phyloP scores from a whole-genome alignment of 2,329 filamentous ascomycete species.

The Aspergillaceae sp. region DNA sequence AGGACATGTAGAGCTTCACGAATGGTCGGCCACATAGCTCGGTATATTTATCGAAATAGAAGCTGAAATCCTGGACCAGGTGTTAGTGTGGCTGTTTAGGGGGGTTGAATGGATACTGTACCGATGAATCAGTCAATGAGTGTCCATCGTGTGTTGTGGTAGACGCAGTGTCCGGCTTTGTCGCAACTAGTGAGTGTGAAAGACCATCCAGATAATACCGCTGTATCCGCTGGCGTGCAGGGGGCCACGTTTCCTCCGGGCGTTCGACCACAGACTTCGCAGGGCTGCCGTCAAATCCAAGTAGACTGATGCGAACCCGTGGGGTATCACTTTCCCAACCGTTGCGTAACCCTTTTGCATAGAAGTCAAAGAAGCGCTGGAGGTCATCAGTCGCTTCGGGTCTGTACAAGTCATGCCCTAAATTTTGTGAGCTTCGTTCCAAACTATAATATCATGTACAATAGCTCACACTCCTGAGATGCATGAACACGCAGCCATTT shows the following conservation, averaged over 20 bases:
- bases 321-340: slow-evolving; percentile 8
- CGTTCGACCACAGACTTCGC: slow-evolving; percentile 1
- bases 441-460: not conserved
- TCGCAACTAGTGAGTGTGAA: not conserved
- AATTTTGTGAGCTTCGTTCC: not conserved
- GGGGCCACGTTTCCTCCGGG: slow-evolving; percentile 2
- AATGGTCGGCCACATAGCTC: slow-evolving; percentile 5
- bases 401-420: slow-evolving; percentile 19
- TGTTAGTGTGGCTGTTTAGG: not conserved
- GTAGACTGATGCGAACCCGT: slow-evolving; percentile 3
- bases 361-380: slow-evolving; percentile 9
- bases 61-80: slow-evolving; percentile 4
- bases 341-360: slow-evolving; percentile 5
- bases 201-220: slow-evolving; percentile 1
- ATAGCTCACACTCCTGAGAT: slow-evolving; percentile 14
- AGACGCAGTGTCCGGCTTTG: not conserved
- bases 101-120: not conserved
- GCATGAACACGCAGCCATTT: slow-evolving; percentile 19
- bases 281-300: slow-evolving; percentile 4
- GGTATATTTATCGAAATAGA: slow-evolving; percentile 5
- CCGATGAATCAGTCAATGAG: slow-evolving; percentile 2
- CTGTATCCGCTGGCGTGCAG: not conserved
- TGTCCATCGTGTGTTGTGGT: slow-evolving; percentile 2
- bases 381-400: slow-evolving; percentile 12
- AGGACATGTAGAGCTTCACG: slow-evolving; percentile 10